Percentiles rank a stretch among this genome's conserved stretches.
Evolutionary conservation across 495 filamentous ascomycete genomes (phyloP).

Genomic region (Penicillium steckii): DNA sequence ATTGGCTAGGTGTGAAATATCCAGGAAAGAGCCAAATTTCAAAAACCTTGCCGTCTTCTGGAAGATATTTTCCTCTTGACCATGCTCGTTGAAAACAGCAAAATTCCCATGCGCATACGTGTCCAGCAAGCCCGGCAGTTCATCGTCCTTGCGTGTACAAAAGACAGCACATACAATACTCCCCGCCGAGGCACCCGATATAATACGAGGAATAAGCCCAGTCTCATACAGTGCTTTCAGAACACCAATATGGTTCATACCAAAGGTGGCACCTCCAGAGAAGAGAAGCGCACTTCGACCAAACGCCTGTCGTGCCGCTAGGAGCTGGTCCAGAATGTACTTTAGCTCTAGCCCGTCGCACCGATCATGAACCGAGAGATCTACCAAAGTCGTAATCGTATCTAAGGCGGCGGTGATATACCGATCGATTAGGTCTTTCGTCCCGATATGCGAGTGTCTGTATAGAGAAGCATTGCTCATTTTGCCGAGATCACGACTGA

Average conservation of each 20-base stretch:
- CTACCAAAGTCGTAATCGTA: constrained; percentile 69
- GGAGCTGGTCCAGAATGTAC: constrained; percentile 70
- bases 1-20: constrained; percentile 73
- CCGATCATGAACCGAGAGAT: constrained; percentile 56
- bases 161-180: constrained; percentile 87
- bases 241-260: constrained; percentile 96
- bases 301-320: constrained; percentile 81
- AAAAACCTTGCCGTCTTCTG: constrained; percentile 72
- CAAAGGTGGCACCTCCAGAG: constrained; percentile 90
- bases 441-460: constrained; percentile 80
- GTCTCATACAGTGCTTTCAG: constrained; percentile 78
- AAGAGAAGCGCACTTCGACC: constrained; percentile 83
- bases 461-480: constrained; percentile 86
- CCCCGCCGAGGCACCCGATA: constrained; percentile 92
- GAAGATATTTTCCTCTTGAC: constrained; percentile 64
- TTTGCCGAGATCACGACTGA: constrained; percentile 78
- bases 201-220: constrained; percentile 79
- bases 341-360: constrained; percentile 57
- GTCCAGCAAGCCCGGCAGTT: constrained; percentile 70
- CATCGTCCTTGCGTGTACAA: constrained; percentile 81
- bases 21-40: constrained; percentile 78
- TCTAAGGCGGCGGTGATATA: constrained; percentile 78
- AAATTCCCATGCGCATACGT: constrained; percentile 80
- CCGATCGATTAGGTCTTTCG: constrained; percentile 79
- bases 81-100: constrained; percentile 75